Base-by-base conservation (phyloP, 1,139 yeast species). In the Lodderomyces pseudojiufengensis region DNA sequence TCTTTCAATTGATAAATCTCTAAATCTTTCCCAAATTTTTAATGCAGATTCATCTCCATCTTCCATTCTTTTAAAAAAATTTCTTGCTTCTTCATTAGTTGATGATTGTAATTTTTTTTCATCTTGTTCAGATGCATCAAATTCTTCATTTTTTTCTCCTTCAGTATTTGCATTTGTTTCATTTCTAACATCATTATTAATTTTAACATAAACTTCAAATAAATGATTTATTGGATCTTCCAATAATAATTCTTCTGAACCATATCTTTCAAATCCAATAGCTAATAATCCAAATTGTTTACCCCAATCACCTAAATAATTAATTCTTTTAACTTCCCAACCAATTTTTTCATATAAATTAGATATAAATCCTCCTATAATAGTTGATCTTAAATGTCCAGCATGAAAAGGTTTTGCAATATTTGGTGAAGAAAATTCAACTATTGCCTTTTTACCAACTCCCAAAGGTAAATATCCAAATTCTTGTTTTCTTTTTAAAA, bases 401-500 rank as follows among this genome's bases (percentile, higher is more conserved):
- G 99, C 99, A 57, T 92, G 99, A 84, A 92, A 92, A 10, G 98
- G 98, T 65, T 92, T 92, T 48, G 99, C 99, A 55, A 92, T 92
- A 61, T 92, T 92, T 48, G 99, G 99, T 32, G 97, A 90, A 4
- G 97, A 87, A 55, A 94, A 92, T 62, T 92, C 99, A 49, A 94
- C 75, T 35, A 88, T 55, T 16, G 83, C 71, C 50, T 73, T 84
- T 64, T 92, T 83, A 48, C 80, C 82, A 29, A 66, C 65, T 35
- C 95, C 97, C 40, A 86, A 54, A 33, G 90, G 84, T 48, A 84
- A 70, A 37, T 80, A 64, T 47, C 99, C 99, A 58, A 77, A 92
- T 29, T 68, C 65, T 9, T 66, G 61, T 29, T 67, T 69, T 62
- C 84, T 76, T 37, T 66, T 63, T 49, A 92, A 74, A 34, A 83